Base-by-base conservation (phyloP, 768 basidiomycete species). In the Russula virescens region DNA sequence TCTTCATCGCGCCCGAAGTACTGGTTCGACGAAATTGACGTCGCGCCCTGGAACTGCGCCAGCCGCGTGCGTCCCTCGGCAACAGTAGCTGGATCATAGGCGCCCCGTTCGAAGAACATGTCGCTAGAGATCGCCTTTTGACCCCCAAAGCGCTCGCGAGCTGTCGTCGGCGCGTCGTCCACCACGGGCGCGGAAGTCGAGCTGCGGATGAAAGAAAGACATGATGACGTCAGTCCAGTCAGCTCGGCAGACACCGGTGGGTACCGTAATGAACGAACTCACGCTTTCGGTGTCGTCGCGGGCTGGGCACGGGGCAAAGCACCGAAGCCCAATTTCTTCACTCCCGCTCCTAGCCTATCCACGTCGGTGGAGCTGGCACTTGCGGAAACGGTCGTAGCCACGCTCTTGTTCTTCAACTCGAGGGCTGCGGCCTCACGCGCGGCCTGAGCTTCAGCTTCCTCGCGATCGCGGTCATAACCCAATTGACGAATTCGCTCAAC, bases 41-140 rank as follows among this genome's bases (percentile, higher is more conserved):
- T 90, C 16, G 95, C 92, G 13, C 96, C 96, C 69, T 86, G 84
- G 84, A 99, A 99, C 45, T 82, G 77, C 68, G 87, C 83, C 46
- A 98, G 77, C 2, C 96, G 86, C 13, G 81, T 75, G 70, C 92
- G 89, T 6, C 94, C 94, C 75, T 98, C 94, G 50, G 79, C 75
- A 46, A 82, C 69, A 4, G 84, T 79, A 42, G 73, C 69, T 2
- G 91, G 84, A 71, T 98, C 95, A 75, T 97, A 98, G 23, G 85
- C 74, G 53, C 89, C 89, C 46, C 96, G 83, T 25, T 88, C 93
- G 72, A 98, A 98, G 79, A 88, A 98, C 91, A 94, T 94, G 71
- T 98, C 97, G 4, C 94, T 96, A 6, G 95, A 98, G 73, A 99
- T 99, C 58, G 84, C 94, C 72, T 98, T 99, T 73, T 98, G 97